Conservation (phyloP, 2,329 filamentous ascomycete genomes). For the Salinomyces thailandicus region DNA sequence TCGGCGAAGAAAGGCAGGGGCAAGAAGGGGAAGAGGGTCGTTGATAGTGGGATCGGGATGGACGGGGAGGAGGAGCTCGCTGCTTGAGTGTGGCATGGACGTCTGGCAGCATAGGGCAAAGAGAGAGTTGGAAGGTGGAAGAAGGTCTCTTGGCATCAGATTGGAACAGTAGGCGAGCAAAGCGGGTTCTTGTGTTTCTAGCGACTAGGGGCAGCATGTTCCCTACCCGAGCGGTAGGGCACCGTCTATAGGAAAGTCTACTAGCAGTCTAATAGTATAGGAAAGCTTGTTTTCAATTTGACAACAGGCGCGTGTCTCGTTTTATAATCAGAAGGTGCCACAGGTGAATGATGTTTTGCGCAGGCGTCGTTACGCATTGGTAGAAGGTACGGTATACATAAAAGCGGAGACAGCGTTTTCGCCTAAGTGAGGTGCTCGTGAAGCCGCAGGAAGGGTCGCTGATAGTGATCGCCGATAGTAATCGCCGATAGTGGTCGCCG, state of each 20-base stretch:
- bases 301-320: too few species aligned
- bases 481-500: background rate
- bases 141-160: background rate
- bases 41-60: conserved; percentile 11
- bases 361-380: too few species aligned
- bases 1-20: conserved; percentile 4
- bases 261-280: too few species aligned
- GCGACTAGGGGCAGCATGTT: background rate
- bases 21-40: conserved; percentile 7
- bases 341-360: too few species aligned
- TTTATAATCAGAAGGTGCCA: too few species aligned
- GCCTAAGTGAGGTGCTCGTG: too few species aligned
- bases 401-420: too few species aligned
- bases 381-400: too few species aligned
- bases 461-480: background rate
- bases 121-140: background rate
- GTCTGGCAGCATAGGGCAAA: background rate
- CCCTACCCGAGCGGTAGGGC: too few species aligned
- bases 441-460: background rate
- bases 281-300: too few species aligned
- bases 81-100: background rate
- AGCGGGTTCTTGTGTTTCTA: background rate
- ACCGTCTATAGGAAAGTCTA: too few species aligned
- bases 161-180: background rate
- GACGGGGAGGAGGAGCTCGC: conserved; percentile 4